Evolutionary conservation across 1,284 basidiomycete genomes (phyloP), one percentile per base, ranked within the genome.

Genomic region (Moniliella sp.): DNA sequence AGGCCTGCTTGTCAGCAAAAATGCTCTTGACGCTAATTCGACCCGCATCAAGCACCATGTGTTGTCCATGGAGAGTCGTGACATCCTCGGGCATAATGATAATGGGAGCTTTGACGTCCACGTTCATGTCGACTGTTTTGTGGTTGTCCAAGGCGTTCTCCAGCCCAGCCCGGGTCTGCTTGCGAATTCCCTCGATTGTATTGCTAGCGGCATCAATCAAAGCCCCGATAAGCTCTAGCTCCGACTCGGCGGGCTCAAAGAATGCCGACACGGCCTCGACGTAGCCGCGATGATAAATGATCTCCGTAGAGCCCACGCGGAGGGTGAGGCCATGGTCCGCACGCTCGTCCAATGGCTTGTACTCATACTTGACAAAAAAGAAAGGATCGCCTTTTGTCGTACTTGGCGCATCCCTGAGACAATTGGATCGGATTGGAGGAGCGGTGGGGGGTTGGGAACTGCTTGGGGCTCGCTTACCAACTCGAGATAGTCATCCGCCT

Each of bases 81-180:
- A 94, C 72, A 49, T 64, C 62, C 34, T 97, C 88, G 2, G 91
- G 91, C 27, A 97, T 71, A 45, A 99, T 83, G 58, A 99, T 93
- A 55, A 99, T 76, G 3, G 91, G 91, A 2, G 91, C 84, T 54
- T 93, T 82, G 68, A 99, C 73, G 54, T 97, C 88, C 64, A 99
- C 74, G 46, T 81, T 78, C 18, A 99, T 68, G 57, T 99, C 88
- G 29, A 99, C 69, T 0, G 88, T 99, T 66, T 88, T 88, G 66
- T 91, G 84, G 11, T 72, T 75, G 61, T 83, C 75, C 19, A 99
- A 64, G 0, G 88, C 91, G 62, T 78, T 80, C 63, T 97, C 91
- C 29, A 99, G 66, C 4, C 91, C 83, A 1, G 84, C 81, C 37
- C 93, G 67, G 1, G 91, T 97, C 58, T 97, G 84, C 55, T 88